Evolutionary conservation across 768 basidiomycete species (phyloP).

Genomic region (Lepiota venenata): DNA sequence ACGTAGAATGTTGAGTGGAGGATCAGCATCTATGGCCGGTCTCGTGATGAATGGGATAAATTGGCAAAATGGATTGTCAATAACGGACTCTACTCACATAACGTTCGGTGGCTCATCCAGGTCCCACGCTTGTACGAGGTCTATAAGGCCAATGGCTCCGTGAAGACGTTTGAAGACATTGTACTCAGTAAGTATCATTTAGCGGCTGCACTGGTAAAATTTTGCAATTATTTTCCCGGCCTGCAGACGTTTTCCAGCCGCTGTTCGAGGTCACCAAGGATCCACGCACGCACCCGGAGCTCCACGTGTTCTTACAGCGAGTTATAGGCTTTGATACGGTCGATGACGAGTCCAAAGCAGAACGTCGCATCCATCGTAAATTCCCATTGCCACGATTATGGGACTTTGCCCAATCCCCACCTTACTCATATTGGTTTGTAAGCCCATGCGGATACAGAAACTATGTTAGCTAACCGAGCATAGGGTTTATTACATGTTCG

Average conservation of each 20-base stretch:
- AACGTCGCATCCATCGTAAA: constrained; percentile 88
- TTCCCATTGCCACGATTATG: constrained; percentile 90
- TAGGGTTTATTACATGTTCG: constrained; percentile 97
- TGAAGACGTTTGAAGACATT: constrained; percentile 88
- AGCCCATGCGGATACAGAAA: background rate
- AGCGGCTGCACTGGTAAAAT: background rate
- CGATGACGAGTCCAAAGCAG: constrained; percentile 95
- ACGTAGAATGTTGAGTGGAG: constrained; percentile 93
- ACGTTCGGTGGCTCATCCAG: constrained; percentile 97
- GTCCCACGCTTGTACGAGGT: constrained; percentile 93
- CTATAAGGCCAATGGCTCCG: constrained; percentile 84
- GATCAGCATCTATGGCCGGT: constrained; percentile 90
- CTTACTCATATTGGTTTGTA: constrained; percentile 90
- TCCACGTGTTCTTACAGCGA: constrained; percentile 93
- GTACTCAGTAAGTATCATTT: constrained; percentile 64
- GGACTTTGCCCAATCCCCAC: constrained; percentile 87
- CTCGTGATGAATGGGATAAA: constrained; percentile 91
- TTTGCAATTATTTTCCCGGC: background rate
- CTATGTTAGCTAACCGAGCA: background rate
- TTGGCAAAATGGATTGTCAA: constrained; percentile 95
- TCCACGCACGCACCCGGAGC: constrained; percentile 85
- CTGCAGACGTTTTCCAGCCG: constrained; percentile 84
- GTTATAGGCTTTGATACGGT: constrained; percentile 98
- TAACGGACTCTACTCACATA: constrained; percentile 92
- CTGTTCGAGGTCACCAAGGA: constrained; percentile 96